Evolutionary conservation across 129 eudicot genomes (phyloP).

Genomic region (Tanacetum coccineum): DNA sequence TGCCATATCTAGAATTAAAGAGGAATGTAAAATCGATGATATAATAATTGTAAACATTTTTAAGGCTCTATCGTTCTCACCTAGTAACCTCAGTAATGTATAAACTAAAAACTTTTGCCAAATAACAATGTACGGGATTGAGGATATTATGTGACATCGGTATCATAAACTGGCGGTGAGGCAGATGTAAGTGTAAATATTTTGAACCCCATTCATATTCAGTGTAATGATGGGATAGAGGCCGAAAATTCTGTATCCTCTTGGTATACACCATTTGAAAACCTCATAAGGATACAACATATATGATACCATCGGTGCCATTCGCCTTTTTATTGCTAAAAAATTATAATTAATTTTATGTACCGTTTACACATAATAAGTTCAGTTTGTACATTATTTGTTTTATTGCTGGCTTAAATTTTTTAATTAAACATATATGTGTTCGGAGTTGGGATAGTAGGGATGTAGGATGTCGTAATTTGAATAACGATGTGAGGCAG

Average conservation of each 20-base stretch:
- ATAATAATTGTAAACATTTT: conserved; percentile 4
- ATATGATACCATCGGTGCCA: conserved; percentile 4
- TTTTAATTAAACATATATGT: too few relatives aligned
- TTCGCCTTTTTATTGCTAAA: background rate
- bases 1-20: background rate
- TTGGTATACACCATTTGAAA: conserved; percentile 7
- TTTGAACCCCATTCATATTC: conserved; percentile 7
- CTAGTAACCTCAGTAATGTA: conserved; percentile 9
- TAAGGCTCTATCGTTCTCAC: background rate
- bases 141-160: background rate
- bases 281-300: background rate
- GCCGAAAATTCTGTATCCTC: background rate
- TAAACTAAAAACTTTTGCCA: too few relatives aligned
- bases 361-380: background rate
- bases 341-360: background rate
- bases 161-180: background rate
- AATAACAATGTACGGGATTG: background rate
- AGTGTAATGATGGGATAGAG: background rate
- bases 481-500: too few relatives aligned
- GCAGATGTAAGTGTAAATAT: background rate
- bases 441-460: too few relatives aligned
- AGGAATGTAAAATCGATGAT: background rate
- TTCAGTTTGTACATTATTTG: background rate
- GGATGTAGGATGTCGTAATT: too few relatives aligned
- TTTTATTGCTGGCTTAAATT: too few relatives aligned